Conservation (phyloP, 768 basidiomycete genomes). For the Filobasidium wieringae region DNA sequence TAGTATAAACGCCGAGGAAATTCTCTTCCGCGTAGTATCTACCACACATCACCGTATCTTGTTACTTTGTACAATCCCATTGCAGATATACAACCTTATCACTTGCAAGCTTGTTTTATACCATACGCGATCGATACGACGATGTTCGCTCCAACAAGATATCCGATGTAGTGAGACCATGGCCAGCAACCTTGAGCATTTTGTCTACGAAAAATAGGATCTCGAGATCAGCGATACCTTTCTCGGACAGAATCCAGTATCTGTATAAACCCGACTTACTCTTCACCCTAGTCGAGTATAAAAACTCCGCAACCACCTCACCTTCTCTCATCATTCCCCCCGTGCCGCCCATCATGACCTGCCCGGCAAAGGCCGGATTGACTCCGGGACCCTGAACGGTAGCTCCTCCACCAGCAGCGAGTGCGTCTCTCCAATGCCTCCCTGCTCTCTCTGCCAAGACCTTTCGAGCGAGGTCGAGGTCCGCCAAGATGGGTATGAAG, state of each 20-base stretch:
- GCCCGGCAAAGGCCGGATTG: conserved; percentile 11
- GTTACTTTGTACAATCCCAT: too few species aligned
- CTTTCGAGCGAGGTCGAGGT: conserved; percentile 6
- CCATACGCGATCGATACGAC: too few species aligned
- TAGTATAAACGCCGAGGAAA: too few species aligned
- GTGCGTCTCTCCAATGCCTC: conserved; percentile 7
- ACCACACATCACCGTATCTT: too few species aligned
- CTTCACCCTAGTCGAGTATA: conserved; percentile 10
- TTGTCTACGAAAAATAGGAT: neutral
- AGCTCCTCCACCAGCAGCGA: conserved; percentile 9
- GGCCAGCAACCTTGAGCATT: neutral
- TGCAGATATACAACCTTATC: too few species aligned
- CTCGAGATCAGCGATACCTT: neutral
- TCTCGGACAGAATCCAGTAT: neutral
- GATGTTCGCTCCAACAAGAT: too few species aligned
- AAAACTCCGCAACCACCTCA: conserved; percentile 11
- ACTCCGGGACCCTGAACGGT: conserved; percentile 12
- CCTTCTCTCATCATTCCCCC: conserved; percentile 13
- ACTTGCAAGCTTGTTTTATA: too few species aligned
- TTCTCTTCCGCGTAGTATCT: too few species aligned
- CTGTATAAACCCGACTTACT: conserved; percentile 5
- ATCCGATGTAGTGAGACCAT: too few species aligned
- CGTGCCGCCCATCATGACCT: conserved; percentile 15
- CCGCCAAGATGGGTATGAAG: conserved; percentile 9
- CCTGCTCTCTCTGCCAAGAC: conserved; percentile 6